phyloP scores from a whole-genome alignment of 257 asterid genomes.

The Thymus quinquecostatus region DNA sequence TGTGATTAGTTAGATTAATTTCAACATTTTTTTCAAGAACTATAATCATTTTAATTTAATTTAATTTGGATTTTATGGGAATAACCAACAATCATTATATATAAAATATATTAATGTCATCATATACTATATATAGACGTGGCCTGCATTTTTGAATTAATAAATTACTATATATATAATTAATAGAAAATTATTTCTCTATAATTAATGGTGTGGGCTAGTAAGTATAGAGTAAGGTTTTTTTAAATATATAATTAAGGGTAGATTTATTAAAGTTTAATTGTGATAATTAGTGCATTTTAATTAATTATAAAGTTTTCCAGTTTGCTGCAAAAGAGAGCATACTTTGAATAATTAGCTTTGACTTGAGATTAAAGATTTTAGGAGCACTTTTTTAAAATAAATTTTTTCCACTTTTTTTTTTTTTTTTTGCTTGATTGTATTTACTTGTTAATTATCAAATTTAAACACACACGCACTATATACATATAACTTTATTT shows the following conservation, averaged over 20 bases:
- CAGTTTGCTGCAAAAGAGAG: slow-evolving; percentile 29
- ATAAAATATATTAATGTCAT: background rate
- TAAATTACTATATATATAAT: background rate
- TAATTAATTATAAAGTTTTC: slow-evolving; percentile 20
- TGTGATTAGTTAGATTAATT: background rate
- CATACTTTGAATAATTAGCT: slow-evolving; percentile 39
- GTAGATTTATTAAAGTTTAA: background rate
- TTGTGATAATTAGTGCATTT: background rate
- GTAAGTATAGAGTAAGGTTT: background rate
- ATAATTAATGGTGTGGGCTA: slow-evolving; percentile 1
- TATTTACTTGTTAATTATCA: background rate
- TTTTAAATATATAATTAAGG: background rate
- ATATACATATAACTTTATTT: too few species aligned
- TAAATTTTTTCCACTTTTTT: background rate
- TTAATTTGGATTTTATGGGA: too few species aligned
- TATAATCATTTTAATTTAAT: background rate
- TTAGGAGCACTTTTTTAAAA: background rate
- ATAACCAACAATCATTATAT: background rate
- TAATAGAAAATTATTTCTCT: background rate
- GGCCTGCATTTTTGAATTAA: background rate
- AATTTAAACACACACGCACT: too few species aligned
- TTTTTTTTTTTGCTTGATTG: background rate
- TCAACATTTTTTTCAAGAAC: background rate
- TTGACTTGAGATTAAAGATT: slow-evolving; percentile 46
- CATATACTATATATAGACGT: slow-evolving; percentile 1